A percentile compares a stretch with the other conserved stretches of the same genome.
Conservation (phyloP, 176 grass and related monocot species). For the Guadua angustifolia region DNA sequence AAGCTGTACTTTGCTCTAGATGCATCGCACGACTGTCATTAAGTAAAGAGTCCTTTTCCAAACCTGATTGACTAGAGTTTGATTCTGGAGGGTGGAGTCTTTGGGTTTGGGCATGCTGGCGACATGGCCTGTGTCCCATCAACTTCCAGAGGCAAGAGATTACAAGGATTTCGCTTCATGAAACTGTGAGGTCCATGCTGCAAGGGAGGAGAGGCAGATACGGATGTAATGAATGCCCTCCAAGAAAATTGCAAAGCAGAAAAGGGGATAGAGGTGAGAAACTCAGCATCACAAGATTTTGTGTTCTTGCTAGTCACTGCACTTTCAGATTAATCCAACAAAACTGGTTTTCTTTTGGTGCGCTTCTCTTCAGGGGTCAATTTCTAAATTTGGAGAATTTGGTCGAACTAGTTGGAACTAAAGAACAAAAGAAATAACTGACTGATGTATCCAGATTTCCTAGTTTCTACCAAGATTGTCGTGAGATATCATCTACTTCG, state of each 20-base stretch:
- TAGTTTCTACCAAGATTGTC: neutral
- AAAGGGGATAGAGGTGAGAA: conserved; percentile 27
- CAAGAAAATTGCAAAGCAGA: conserved; percentile 31
- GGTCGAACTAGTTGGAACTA: conserved; percentile 2
- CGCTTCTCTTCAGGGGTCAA: neutral
- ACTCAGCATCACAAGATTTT: conserved; percentile 32
- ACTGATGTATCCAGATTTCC: neutral
- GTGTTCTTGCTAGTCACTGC: neutral
- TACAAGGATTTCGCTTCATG: conserved; percentile 43
- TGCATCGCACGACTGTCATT: conserved; percentile 34
- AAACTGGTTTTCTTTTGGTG: neutral
- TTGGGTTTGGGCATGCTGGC: neutral
- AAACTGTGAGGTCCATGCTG: conserved; percentile 51
- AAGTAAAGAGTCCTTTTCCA: conserved; percentile 26
- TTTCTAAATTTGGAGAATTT: conserved; percentile 12
- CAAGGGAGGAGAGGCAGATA: conserved; percentile 40
- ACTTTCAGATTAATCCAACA: neutral
- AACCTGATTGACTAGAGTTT: conserved; percentile 17
- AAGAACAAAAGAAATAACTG: neutral
- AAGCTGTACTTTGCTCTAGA: conserved; percentile 32
- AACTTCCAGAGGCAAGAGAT: conserved; percentile 12
- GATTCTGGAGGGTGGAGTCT: neutral
- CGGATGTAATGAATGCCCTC: conserved; percentile 48
- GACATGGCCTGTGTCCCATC: conserved; percentile 36
- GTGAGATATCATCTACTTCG: neutral